Conservation (phyloP, 331 rosid species). For the Erythrophleum ivorense region DNA sequence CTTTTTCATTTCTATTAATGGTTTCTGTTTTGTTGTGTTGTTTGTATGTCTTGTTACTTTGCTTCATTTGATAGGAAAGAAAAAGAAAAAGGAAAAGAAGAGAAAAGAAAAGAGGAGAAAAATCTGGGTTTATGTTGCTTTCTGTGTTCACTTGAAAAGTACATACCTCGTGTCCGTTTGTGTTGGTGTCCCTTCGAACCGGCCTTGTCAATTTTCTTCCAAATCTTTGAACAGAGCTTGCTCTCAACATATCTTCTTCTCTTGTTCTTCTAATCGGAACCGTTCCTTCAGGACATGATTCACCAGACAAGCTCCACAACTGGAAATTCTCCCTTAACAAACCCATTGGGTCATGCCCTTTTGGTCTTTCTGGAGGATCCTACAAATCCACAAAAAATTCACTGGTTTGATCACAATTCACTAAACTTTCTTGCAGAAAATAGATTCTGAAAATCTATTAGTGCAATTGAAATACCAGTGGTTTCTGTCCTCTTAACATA, state of each 20-base stretch:
- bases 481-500: conserved; percentile 67
- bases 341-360: conserved; percentile 38
- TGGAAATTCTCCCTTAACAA: conserved; percentile 61
- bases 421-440: neutral
- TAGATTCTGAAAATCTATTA: neutral
- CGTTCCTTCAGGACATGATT: conserved; percentile 83
- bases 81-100: neutral
- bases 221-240: conserved; percentile 69
- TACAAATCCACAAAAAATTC: conserved; percentile 40
- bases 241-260: conserved; percentile 80
- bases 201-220: conserved; percentile 71
- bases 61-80: neutral
- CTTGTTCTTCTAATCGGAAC: conserved; percentile 92
- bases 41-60: neutral
- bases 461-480: conserved; percentile 59
- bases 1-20: conserved; percentile 26
- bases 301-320: conserved; percentile 75
- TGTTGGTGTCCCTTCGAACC: conserved; percentile 79
- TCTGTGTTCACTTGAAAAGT: neutral
- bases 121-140: conserved; percentile 13
- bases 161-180: conserved; percentile 90
- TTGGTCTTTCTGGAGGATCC: conserved; percentile 87
- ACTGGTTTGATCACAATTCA: neutral
- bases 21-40: neutral
- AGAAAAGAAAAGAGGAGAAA: neutral